Evolutionary conservation across 2,329 filamentous ascomycete genomes (phyloP).

Genomic region (Aspergillus sergii): DNA sequence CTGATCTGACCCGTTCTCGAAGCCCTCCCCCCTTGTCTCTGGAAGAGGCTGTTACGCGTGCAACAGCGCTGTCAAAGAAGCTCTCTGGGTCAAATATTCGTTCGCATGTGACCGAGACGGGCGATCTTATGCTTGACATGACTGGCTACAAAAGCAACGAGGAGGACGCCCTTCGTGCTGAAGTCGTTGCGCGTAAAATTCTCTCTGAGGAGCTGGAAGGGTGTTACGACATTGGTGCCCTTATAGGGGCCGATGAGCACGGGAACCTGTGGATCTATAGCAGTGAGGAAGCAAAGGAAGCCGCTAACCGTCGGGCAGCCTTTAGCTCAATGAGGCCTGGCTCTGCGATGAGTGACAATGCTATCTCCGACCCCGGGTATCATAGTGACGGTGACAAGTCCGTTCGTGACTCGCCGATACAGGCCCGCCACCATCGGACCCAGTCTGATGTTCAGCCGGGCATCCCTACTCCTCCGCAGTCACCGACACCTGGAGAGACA

Average conservation of each 20-base stretch:
- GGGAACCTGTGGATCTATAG: conserved; percentile 99
- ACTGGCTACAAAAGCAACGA: conserved; percentile 94
- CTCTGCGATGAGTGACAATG: conserved; percentile 68
- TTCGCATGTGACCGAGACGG: conserved; percentile 85
- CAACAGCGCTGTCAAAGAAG: conserved; percentile 81
- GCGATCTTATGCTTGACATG: conserved; percentile 98
- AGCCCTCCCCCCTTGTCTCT: conserved; percentile 75
- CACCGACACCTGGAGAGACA: conserved; percentile 63
- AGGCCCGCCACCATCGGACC: conserved; percentile 55
- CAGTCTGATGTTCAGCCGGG: conserved; percentile 72
- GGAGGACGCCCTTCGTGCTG: conserved; percentile 85
- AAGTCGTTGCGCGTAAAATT: conserved; percentile 90
- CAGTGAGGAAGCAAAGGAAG: conserved; percentile 92
- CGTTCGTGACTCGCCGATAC: conserved; percentile 65
- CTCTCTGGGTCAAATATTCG: conserved; percentile 90
- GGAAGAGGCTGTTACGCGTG: conserved; percentile 78
- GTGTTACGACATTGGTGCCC: conserved; percentile 91
- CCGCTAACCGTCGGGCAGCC: conserved; percentile 68
- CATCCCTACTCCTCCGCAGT: conserved; percentile 61
- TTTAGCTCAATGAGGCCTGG: conserved; percentile 55
- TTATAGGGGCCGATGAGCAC: conserved; percentile 93
- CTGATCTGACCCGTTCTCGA: conserved; percentile 56
- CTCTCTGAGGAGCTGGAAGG: conserved; percentile 90
- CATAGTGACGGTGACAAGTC: conserved; percentile 80
- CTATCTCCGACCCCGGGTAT: conserved; percentile 89